Evolutionary conservation across 306 rosid species (phyloP).

Genomic region (Geum urbanum): DNA sequence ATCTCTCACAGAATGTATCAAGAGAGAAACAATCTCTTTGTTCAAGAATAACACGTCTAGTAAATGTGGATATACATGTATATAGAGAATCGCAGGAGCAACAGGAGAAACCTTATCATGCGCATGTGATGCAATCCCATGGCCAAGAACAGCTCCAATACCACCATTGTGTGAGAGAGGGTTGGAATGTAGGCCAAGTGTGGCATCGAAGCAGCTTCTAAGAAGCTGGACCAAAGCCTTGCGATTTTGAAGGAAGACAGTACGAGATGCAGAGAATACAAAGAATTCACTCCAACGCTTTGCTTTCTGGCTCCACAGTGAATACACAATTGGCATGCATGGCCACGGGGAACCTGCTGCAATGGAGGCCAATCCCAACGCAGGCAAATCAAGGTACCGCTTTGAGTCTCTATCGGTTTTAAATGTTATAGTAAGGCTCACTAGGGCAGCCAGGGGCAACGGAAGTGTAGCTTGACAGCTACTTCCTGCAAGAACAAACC

Average conservation of each 20-base stretch:
- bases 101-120: constrained; percentile 68
- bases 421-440: constrained; percentile 87
- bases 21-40: constrained; percentile 70
- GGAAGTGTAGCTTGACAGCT: constrained; percentile 86
- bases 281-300: constrained; percentile 86
- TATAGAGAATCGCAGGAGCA: constrained; percentile 86
- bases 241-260: constrained; percentile 78
- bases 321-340: constrained; percentile 94
- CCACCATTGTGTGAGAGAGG: constrained; percentile 70
- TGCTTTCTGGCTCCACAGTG: constrained; percentile 96
- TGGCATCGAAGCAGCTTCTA: constrained; percentile 85
- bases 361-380: constrained; percentile 69
- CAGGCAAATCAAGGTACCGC: constrained; percentile 73
- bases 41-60: constrained; percentile 56
- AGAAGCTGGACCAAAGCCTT: constrained; percentile 75
- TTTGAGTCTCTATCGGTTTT: constrained; percentile 71
- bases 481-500: constrained; percentile 45
- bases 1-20: constrained; percentile 72
- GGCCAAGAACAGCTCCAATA: constrained; percentile 84
- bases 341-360: constrained; percentile 99
- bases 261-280: constrained; percentile 77
- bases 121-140: constrained; percentile 65
- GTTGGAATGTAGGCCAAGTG: constrained; percentile 57
- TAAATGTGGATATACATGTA: constrained; percentile 64
- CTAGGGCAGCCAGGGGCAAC: constrained; percentile 89